Conservation (phyloP, 2,329 filamentous ascomycete genomes). For the Aspergillus ustus region DNA sequence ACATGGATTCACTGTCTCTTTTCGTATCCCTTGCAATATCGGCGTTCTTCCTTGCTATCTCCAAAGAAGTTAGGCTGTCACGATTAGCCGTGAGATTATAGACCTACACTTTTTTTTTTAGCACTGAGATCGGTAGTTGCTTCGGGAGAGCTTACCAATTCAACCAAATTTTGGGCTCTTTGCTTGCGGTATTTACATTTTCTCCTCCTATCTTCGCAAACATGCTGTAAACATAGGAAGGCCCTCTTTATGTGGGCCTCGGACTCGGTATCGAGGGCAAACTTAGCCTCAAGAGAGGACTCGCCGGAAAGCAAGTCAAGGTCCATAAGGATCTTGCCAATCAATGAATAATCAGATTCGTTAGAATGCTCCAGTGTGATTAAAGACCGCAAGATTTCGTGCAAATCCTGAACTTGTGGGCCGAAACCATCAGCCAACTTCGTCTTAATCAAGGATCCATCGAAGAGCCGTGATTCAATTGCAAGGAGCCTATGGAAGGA, state of each 20-base stretch:
- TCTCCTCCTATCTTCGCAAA: slow-evolving; percentile 2
- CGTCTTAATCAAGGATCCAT: slow-evolving; percentile 1
- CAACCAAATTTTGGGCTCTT: not conserved
- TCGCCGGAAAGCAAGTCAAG: not conserved
- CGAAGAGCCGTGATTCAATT: not conserved
- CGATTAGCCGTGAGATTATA: slow-evolving; percentile 1
- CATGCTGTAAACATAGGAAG: not conserved
- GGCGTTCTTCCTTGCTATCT: not conserved
- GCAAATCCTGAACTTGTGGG: not conserved
- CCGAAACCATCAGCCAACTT: not conserved
- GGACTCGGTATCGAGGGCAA: not conserved
- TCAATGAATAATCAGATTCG: slow-evolving; percentile 1
- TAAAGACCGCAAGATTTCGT: not conserved
- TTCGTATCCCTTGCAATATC: slow-evolving; percentile 1
- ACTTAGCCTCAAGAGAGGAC: not conserved
- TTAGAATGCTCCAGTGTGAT: slow-evolving; percentile 1
- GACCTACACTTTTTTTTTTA: not conserved
- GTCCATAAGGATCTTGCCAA: not conserved
- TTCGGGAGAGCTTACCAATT: not conserved
- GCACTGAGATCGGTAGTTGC: not conserved
- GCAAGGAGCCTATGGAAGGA: slow-evolving; percentile 3
- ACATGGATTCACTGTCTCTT: slow-evolving; percentile 2
- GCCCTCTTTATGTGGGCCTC: not conserved
- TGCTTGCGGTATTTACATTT: not conserved
- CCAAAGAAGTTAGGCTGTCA: not conserved